A percentile compares a stretch with the other conserved stretches of the same genome.
These are phyloP conservation scores for Dittrichia graveolens DNA, from an alignment of 129 eudicot species.

Conservation along the genomic window DNA sequence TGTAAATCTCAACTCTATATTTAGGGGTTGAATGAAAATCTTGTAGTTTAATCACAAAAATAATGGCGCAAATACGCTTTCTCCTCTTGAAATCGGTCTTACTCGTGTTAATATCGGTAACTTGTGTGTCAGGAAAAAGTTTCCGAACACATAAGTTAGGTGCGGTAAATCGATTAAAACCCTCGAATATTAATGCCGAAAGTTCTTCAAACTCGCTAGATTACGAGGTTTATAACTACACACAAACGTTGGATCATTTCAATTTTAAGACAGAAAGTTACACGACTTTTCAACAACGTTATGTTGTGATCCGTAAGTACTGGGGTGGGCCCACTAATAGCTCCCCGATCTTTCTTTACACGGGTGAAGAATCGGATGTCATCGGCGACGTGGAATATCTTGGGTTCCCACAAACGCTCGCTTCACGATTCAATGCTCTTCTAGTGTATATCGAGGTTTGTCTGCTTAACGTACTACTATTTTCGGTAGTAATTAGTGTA, in stretches of 20 bases:
- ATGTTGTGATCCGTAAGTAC: conserved; percentile 13
- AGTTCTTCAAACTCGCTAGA: background rate
- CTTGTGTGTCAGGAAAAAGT: conserved; percentile 27
- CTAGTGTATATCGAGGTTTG: conserved; percentile 36
- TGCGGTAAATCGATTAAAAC: background rate
- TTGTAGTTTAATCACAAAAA: background rate
- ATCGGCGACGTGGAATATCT: background rate
- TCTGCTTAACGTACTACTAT: background rate
- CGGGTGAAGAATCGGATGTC: conserved; percentile 20
- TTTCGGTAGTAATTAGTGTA: no score
- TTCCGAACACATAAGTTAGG: conserved; percentile 20
- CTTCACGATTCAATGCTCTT: conserved; percentile 33
- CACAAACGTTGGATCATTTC: conserved; percentile 41
- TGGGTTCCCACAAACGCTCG: conserved; percentile 20
- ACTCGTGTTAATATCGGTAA: background rate
- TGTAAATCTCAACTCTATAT: conserved; percentile 12
- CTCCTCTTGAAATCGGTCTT: background rate
- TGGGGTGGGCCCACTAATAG: conserved; percentile 34
- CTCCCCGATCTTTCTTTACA: conserved; percentile 32
- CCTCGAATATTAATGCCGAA: background rate
- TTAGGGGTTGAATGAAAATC: background rate
- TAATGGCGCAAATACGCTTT: conserved; percentile 11
- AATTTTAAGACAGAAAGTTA: conserved; percentile 34
- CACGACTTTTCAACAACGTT: conserved; percentile 35
- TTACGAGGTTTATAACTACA: conserved; percentile 33